These are phyloP conservation scores for Pythium periplocum DNA, from an alignment of 352 stramenopile genomes.

Conservation along the genomic window DNA sequence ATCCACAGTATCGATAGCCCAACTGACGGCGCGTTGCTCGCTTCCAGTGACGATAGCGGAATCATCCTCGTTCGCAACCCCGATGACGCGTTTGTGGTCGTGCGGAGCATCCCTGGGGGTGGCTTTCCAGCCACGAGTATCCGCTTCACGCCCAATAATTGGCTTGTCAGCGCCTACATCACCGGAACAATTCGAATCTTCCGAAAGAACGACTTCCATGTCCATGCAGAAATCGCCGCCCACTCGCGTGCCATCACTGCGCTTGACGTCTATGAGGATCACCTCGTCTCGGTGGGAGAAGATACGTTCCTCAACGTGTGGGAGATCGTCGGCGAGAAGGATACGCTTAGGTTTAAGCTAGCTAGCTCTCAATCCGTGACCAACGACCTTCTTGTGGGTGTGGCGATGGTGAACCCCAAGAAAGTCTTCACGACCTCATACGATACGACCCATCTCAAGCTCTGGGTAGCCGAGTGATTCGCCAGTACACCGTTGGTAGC, in stretches of 20 bases:
- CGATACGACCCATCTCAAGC: constrained; percentile 64
- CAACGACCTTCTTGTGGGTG: constrained; percentile 61
- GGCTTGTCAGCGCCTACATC: constrained; percentile 52
- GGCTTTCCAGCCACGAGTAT: constrained; percentile 45
- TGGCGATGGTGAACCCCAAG: constrained; percentile 42
- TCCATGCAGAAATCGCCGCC: constrained; percentile 61
- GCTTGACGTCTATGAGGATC: constrained; percentile 42
- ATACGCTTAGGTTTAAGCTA: constrained; percentile 29
- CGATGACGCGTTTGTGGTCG: constrained; percentile 48
- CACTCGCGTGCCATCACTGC: constrained; percentile 67
- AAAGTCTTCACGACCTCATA: constrained; percentile 54
- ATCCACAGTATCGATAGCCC: constrained; percentile 60
- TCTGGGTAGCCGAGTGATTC: constrained; percentile 54
- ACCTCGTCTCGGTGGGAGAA: constrained; percentile 59
- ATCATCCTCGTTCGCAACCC: constrained; percentile 51
- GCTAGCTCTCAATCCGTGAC: constrained; percentile 52
- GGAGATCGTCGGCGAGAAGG: constrained; percentile 33
- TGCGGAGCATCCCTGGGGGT: constrained; percentile 48
- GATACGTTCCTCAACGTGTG: constrained; percentile 82
- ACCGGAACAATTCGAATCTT: constrained; percentile 57
- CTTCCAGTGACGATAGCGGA: constrained; percentile 55
- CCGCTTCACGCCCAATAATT: constrained; percentile 46
- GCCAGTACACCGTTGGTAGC: too few relatives aligned
- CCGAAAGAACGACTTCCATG: constrained; percentile 34
- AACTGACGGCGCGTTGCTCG: constrained; percentile 28